Base-by-base conservation (phyloP, 2,329 filamentous ascomycete genomes). In the Aspergillus brunneoviolaceus region DNA sequence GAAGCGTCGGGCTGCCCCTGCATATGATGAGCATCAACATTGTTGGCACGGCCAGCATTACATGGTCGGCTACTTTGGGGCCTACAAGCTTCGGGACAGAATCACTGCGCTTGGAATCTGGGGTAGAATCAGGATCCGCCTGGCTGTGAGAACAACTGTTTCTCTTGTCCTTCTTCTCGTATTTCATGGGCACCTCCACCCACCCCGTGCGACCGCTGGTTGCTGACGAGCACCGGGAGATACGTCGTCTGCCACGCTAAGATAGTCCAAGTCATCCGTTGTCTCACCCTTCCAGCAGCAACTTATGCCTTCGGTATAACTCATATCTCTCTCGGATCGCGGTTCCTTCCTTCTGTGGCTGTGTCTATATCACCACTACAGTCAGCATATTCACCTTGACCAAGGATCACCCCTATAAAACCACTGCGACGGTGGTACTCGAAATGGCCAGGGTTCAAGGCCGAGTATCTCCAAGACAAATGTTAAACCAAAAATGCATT, bases 1-100 rank as follows among this genome's bases (percentile, higher is more conserved):
- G 33, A n/a, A 42, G 33, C 45, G 59, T 31, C 48, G 49, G 35
- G 53, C 49, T 56, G 55, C 55, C 58, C 58, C 58, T 63, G 61
- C 60, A 62, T 61, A 39, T 42, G 51, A 45, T 14, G 49, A 27
- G 33, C 48, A 59, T 51, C 57, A 60, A 31, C 48, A 48, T 58
- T 58, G 27, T 39, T 58, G 45, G 21, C 29, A 57, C 25, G 47
- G 27, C 58, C 50, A 45, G 35, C 39, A 56, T 63, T 58, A 63
- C 58, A 63, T 59, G 61, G 55, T 47, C 29, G 10, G 39, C 56
- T 31, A 29, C 55, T 50, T 25, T 57, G 54, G 39, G 39, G 47
- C 31, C 57, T 52, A 42, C 23, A 55, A 12, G 49, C 31, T 45
- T 45, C 39, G 9, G 19, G 39, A 45, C 39, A 45, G 39, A 45